Evolutionary conservation across 1,139 yeast species (phyloP).

Genomic region (Diutina sp.): DNA sequence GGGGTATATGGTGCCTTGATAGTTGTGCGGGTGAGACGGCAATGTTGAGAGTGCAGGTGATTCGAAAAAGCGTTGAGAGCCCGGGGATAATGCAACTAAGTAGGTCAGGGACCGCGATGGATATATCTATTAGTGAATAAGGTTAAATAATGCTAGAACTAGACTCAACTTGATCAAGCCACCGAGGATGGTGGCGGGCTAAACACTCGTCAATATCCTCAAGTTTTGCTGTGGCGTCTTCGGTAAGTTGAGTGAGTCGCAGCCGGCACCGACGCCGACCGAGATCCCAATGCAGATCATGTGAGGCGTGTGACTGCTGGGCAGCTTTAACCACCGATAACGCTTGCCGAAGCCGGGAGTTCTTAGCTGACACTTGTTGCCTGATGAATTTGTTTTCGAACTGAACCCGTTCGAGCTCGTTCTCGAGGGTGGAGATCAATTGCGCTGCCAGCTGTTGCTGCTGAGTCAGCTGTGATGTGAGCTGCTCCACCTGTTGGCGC

Average conservation of each 20-base stretch:
- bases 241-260: neutral
- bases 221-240: neutral
- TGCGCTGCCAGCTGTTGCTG: neutral
- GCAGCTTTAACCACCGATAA: neutral
- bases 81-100: neutral
- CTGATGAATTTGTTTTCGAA: constrained; percentile 1
- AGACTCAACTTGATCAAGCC: neutral
- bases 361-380: neutral
- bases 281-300: neutral
- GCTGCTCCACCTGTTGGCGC: neutral
- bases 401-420: neutral
- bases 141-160: neutral
- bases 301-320: neutral
- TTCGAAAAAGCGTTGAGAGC: neutral
- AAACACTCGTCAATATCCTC: neutral
- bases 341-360: neutral
- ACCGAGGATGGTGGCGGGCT: neutral
- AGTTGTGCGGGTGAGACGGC: neutral
- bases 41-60: neutral
- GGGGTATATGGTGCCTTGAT: neutral
- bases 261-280: neutral
- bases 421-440: neutral
- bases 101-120: neutral
- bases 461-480: neutral
- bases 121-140: no score